Percentiles rank a stretch among this genome's conserved stretches.
phyloP scores from a whole-genome alignment of 257 asterid species.

The Solanum virginianum region DNA sequence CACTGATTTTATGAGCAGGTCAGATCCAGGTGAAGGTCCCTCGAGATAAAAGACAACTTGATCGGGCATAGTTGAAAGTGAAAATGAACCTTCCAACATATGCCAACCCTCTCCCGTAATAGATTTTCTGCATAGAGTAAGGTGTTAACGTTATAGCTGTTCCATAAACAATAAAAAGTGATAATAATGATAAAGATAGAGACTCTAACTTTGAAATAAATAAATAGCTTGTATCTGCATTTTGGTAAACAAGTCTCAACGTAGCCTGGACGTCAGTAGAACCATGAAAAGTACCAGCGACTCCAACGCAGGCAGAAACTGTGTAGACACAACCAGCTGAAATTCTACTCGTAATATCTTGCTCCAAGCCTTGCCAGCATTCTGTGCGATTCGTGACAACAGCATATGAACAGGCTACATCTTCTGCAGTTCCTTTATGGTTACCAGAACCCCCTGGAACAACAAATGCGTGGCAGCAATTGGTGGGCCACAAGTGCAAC shows the following conservation, averaged over 20 bases:
- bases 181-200: not conserved
- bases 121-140: conserved; percentile 33
- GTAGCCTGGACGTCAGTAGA: conserved; percentile 57
- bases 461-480: conserved; percentile 55
- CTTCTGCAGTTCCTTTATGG: conserved; percentile 15
- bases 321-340: conserved; percentile 36
- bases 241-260: conserved; percentile 46
- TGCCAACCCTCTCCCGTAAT: conserved; percentile 50
- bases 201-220: conserved; percentile 54
- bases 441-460: conserved; percentile 30
- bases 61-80: conserved; percentile 39
- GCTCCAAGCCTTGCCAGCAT: conserved; percentile 87
- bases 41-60: conserved; percentile 66
- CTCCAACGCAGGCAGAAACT: conserved; percentile 55
- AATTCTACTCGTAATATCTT: conserved; percentile 59
- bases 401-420: conserved; percentile 33
- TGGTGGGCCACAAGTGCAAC: conserved; percentile 63
- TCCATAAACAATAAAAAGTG: not conserved
- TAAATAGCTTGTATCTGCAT: conserved; percentile 40
- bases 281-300: conserved; percentile 38
- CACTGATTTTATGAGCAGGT: conserved; percentile 69
- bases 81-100: conserved; percentile 66
- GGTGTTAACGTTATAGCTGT: conserved; percentile 1
- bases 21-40: conserved; percentile 84
- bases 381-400: conserved; percentile 53